Base-by-base conservation (phyloP, 2,329 filamentous ascomycete genomes). In the Akanthomyces lecanii region DNA sequence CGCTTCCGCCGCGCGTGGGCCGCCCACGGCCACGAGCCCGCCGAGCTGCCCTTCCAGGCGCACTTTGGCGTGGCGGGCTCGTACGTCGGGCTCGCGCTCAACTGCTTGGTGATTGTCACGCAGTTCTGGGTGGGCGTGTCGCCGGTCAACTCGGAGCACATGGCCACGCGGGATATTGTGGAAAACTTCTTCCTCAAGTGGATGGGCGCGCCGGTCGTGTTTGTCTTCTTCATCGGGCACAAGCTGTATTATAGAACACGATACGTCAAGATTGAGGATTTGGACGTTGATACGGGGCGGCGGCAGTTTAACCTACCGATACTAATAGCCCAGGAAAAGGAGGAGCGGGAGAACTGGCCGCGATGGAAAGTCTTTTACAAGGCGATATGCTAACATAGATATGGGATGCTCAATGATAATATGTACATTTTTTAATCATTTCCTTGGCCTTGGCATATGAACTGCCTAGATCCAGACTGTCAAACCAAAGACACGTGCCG, bases 81-180 rank as follows among this genome's bases (percentile, higher is more conserved):
- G 1, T 96, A 86, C 81, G 66, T 92, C 33, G 91, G 91, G n/a
- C 80, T 95, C 61, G 65, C 79, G 40, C 84, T 94, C 72, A 94
- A 94, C 74, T 66, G 81, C 23, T 76, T 94, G 14, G 85, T 94
- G 16, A 80, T 96, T 21, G 72, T 89, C 47, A 89, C 89, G 1
- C 91, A 95, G 72, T 91, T 93, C 76, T 95, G 90, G 89, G 86
- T 88, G 47, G 89, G 89, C 28, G 85, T 88, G 10, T 90, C 85
- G 71, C 91, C 91, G 1, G 80, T 91, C 42, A 83, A 78, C 16
- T 86, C 83, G 68, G 70, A 69, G 4, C 63, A 73, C 0, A 77
- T 77, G 71, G 78, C 77, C 0, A 65, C 77, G 2, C 51, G 69
- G 2, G 75, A 79, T 5, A 77, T 84, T 47, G 82, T 82, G 0